Evolutionary conservation across 768 basidiomycete species (phyloP).

Genomic region (Hydnomerulius pinastri): DNA sequence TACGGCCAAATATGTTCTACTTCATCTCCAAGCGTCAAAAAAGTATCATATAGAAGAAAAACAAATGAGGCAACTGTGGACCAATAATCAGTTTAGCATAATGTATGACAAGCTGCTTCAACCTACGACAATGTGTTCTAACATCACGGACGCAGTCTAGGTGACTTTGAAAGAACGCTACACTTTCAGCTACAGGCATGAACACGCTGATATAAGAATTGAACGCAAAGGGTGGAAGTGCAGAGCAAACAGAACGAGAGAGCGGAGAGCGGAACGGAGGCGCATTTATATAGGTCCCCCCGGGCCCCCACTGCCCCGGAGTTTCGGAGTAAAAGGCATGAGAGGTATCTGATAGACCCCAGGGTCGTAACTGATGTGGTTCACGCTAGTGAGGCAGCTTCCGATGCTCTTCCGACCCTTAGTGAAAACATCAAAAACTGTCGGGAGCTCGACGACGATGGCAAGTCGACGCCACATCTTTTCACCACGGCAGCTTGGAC

Average conservation of each 20-base stretch:
- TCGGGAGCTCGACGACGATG: no score
- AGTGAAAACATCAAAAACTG: no score
- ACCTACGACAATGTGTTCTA: not conserved
- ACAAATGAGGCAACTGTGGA: conserved; percentile 22
- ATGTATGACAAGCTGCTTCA: not conserved
- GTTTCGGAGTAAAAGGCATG: no score
- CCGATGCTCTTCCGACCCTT: no score
- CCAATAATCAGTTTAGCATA: not conserved
- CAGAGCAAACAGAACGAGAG: not conserved
- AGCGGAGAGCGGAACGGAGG: no score
- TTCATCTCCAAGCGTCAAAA: conserved; percentile 26
- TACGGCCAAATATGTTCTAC: conserved; percentile 29
- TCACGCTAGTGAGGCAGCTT: no score
- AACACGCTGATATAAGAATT: not conserved
- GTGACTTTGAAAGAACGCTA: not conserved
- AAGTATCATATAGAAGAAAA: conserved; percentile 26
- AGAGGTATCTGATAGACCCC: no score
- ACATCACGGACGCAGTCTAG: not conserved
- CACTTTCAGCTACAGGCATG: not conserved
- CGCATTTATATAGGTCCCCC: no score
- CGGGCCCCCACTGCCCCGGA: no score
- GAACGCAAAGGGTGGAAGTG: not conserved
- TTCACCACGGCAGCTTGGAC: no score
- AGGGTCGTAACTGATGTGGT: no score
- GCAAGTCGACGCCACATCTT: no score